Evolutionary conservation across 495 filamentous ascomycete genomes (phyloP).

Genomic region (Aspergillus heteromorphus): DNA sequence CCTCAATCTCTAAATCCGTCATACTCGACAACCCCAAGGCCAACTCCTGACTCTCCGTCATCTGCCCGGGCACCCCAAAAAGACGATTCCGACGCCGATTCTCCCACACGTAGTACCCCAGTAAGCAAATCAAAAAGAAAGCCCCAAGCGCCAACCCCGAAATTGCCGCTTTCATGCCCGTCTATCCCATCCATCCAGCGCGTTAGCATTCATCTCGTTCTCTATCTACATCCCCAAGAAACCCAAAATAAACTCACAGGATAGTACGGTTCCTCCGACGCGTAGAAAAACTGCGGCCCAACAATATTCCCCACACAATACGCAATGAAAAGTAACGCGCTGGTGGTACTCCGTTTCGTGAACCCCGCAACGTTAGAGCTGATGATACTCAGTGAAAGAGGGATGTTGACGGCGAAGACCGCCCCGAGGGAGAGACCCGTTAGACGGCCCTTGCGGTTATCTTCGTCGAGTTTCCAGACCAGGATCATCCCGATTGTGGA

Average conservation of each 20-base stretch:
- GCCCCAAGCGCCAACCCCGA: constrained; percentile 25
- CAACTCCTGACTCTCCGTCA: constrained; percentile 22
- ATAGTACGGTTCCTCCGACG: constrained; percentile 29
- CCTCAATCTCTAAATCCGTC: constrained; percentile 33
- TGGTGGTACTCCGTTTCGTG: constrained; percentile 51
- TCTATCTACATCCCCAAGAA: neutral
- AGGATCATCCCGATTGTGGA: constrained; percentile 53
- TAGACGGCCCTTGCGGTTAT: constrained; percentile 47
- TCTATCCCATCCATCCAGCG: constrained; percentile 11
- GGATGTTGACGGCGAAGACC: constrained; percentile 50
- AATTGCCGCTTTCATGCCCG: constrained; percentile 29
- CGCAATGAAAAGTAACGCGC: constrained; percentile 25
- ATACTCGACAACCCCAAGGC: constrained; percentile 29
- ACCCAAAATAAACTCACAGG: constrained; percentile 12
- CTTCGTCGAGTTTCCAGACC: constrained; percentile 52
- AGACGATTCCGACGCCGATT: constrained; percentile 23
- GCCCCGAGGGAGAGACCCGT: constrained; percentile 50
- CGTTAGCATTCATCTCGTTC: neutral
- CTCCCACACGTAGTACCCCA: constrained; percentile 26
- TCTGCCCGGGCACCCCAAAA: constrained; percentile 20
- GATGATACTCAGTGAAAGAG: constrained; percentile 49
- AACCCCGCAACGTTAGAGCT: constrained; percentile 58
- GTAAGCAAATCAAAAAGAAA: constrained; percentile 22
- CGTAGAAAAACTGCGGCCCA: constrained; percentile 33
- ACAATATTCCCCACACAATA: constrained; percentile 33